Evolutionary conservation across 768 basidiomycete species (phyloP), one percentile per base, ranked within the genome.

Genomic region (Thelephora aurantiotincta): DNA sequence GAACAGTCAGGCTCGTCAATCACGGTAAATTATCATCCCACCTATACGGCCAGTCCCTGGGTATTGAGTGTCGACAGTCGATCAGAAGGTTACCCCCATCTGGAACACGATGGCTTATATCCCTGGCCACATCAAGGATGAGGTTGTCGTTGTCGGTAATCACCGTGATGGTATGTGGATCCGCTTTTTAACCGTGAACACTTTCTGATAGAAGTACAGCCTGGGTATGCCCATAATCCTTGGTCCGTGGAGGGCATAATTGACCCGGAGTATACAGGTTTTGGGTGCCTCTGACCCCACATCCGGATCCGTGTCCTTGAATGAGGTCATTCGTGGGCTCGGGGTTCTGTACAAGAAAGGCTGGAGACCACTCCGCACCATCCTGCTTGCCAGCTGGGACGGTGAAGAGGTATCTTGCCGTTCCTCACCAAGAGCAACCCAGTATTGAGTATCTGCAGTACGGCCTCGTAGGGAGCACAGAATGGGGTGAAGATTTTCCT

Each of bases 401-500:
- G 87, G 73, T 1, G 86, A 87, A 58, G 72, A 78, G 67, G 75
- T 73, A 50, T 43, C 63, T 51, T 5, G 9, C 50, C 1, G 13
- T 36, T 18, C 14, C 33, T 35, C 11, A 22, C 13, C 11, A 5
- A 18, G 35, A 18, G 38, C 20, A 33, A 34, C 20, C 35, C 19
- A 11, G 38, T 38, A 26, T 19, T 47, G 20, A 46, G 16, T 35
- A 22, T 46, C 11, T 44, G 6, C 53, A 73, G 71, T 73, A 75
- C 46, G 86, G 85, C 20, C 70, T 90, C 36, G 60, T 88, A 34
- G 93, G 93, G 22, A 85, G 81, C 56, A 93, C 88, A 3, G 94
- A 97, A 63, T 94, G 83, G 75, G 90, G 80, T 2, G 94, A 97
- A 61, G 94, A 97, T 58, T 97, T 94, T 57, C 58, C 78, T 0